Conservation (phyloP, 2,329 filamentous ascomycete genomes). For the Orbilia javanica region DNA sequence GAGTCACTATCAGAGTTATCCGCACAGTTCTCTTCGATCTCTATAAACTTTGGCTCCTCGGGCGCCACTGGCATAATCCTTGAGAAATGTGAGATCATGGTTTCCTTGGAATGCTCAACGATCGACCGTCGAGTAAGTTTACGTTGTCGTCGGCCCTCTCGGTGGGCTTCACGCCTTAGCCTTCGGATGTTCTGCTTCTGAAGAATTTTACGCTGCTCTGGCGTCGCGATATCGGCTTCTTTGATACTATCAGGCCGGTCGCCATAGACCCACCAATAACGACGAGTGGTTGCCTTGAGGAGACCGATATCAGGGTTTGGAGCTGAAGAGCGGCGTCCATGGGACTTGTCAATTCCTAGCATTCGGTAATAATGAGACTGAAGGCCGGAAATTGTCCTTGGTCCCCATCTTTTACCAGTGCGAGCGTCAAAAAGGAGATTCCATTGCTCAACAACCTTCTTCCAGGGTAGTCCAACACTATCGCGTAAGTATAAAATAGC, state of each 20-base stretch:
- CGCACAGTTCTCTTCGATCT: neutral
- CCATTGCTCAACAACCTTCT: constrained; percentile 51
- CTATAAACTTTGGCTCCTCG: constrained; percentile 4
- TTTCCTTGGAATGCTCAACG: constrained; percentile 8
- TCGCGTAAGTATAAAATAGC: constrained; percentile 51
- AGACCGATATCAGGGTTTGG: constrained; percentile 54
- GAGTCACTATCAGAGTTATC: constrained; percentile 34
- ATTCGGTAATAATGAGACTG: constrained; percentile 57
- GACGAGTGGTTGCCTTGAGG: constrained; percentile 48
- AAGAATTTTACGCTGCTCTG: constrained; percentile 29
- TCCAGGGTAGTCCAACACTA: constrained; percentile 52
- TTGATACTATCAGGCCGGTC: constrained; percentile 16
- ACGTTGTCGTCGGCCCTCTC: constrained; percentile 44
- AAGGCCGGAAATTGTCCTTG: constrained; percentile 53
- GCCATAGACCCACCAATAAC: constrained; percentile 55
- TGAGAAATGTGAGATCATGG: neutral
- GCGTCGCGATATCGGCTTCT: constrained; percentile 13
- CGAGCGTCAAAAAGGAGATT: constrained; percentile 37
- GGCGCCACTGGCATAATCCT: neutral
- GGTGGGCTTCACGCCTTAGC: constrained; percentile 36
- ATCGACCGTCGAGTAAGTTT: constrained; percentile 30
- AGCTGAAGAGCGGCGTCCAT: constrained; percentile 43
- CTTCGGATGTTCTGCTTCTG: constrained; percentile 42
- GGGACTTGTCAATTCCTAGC: constrained; percentile 49
- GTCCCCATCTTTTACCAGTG: constrained; percentile 48